Base-by-base conservation (phyloP, 805 yeast genomes). In the Myxozyma vanderwaltii region DNA sequence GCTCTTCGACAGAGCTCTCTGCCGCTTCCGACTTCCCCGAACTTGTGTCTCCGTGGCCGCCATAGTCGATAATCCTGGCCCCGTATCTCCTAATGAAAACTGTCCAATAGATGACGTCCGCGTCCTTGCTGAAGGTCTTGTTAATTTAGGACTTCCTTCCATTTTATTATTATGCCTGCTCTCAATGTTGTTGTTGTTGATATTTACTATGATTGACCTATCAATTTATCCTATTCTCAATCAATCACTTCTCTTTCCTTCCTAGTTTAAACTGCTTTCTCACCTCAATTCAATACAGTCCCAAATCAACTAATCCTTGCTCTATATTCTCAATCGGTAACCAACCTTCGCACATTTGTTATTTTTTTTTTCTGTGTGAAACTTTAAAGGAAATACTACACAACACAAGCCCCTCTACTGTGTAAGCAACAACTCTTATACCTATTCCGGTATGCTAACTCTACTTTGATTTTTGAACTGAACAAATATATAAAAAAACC, bases 31-130 rank as follows among this genome's bases (percentile, higher is more conserved):
- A 55, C 81, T 69, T 38, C 77, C 77, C 52, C 72, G 73, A 61
- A 78, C 75, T 58, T 76, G 75, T 57, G 75, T 70, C 53, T 74
- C 74, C 12, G 81, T 74, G 23, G 81, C 75, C n/a, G 77, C 74
- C 82, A 86, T 83, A 1, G 95, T 86, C 12, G 89, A 77, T 44
- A 89, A 76, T 1, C 87, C 79, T 1, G 89, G 85, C 1, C 83
- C 71, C 13, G 79, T 83, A 69, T 89, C 96, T 24, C 96, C 96
- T 3, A 90, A 74, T 53, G 83, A 79, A 52, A 89, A 82, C 36
- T 81, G 79, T 2, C 96, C 96, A 15, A 90, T 86, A 0, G 91
- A 86, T 0, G 94, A 86, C 8, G 82, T 79, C 65, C 90, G 74
- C 36, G 41, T 29, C 21, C 55, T 26, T 12, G 49, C 15, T 15